Evolutionary conservation across 345 rosid genomes (phyloP), one percentile per base, ranked within the genome.

Genomic region (Gossypium longicalyx): DNA sequence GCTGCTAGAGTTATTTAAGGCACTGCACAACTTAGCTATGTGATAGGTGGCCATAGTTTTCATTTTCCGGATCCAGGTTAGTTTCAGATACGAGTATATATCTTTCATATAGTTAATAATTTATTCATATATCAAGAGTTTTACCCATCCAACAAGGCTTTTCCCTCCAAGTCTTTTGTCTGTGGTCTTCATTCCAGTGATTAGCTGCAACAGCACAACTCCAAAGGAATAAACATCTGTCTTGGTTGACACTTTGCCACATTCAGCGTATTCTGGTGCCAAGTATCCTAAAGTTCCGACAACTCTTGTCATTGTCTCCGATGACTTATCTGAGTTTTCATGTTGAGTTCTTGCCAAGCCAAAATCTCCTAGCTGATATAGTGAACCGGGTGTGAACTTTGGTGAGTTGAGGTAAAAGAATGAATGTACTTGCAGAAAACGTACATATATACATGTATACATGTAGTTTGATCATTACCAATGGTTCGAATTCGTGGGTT

Each of bases 81-180:
- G 17, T 25, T 16, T 25, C 64, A 25, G 5, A 60, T 60, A 25
- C n/a, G 64, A 60, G 38, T 59, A 59, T 59, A 59, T 58, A 49
- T 38, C 62, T 52, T 70, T 52, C 16, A 52, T 34, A 45, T 51
- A 51, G 73, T 51, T 17, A 52, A 70, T 15, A 23, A 19, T 15
- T 23, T 29, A 48, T 29, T n/a, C 2, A 1, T 3, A 20, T 41
- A 45, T n/a, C 34, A 65, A 61, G 52, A 29, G 17, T 41, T 51
- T 56, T 84, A 88, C 94, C 92, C 94, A 90, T 76, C 90, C 89
- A 16, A 90, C 92, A 10, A 88, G 90, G 80, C 94, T 87, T 77
- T 71, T 84, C 44, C 85, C 94, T 72, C 80, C 89, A n/a, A 88
- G 90, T 7, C 20, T 29, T 72, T 85, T 82, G 76, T 90, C 90